Base-by-base conservation (phyloP, 768 basidiomycete genomes). In the Agaricus blazei region DNA sequence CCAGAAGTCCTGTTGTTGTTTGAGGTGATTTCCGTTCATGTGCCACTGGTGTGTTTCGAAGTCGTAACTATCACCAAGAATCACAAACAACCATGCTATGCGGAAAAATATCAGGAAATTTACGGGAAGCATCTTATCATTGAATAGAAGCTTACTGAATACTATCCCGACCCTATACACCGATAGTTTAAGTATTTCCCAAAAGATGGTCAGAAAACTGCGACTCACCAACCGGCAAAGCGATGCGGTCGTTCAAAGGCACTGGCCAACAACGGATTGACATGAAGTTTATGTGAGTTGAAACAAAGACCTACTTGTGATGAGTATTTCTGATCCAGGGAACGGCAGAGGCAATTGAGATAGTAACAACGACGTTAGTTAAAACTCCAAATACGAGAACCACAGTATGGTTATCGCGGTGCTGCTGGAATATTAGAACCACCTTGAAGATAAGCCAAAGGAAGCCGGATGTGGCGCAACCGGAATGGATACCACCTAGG, bases 401-500 rank as follows among this genome's bases (percentile, higher is more conserved):
- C 3, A 82, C 73, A 48, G 75, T 72, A 55, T 80, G 77, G 60
- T 81, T 84, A 54, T 72, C 58, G 57, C 70, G 68, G 63, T 76
- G 82, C 60, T 79, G 63, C 34, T 73, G 74, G 63, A 81, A 78
- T 31, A 84, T 78, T 34, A 75, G 68, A 38, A 78, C 72, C 42
- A 89, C 69, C 64, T 80, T 80, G 60, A 81, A 81, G 48, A 89
- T 70, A 44, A 90, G 75, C 89, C 89, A 91, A 14, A 79, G 71
- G 54, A 87, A 80, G 47, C 87, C 89, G 31, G 88, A 89, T 26
- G 78, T 70, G 3, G 88, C 88, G 66, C 90, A 91, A 28, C 89
- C 88, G n/a, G 84, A 85, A 64, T 92, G 90, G 59, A 91, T 88
- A 23, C 90, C 90, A 4, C 90, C 90, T 12, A 92, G 79, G 65